Conservation (phyloP, 768 basidiomycete genomes). For the Favolaschia claudopus region DNA sequence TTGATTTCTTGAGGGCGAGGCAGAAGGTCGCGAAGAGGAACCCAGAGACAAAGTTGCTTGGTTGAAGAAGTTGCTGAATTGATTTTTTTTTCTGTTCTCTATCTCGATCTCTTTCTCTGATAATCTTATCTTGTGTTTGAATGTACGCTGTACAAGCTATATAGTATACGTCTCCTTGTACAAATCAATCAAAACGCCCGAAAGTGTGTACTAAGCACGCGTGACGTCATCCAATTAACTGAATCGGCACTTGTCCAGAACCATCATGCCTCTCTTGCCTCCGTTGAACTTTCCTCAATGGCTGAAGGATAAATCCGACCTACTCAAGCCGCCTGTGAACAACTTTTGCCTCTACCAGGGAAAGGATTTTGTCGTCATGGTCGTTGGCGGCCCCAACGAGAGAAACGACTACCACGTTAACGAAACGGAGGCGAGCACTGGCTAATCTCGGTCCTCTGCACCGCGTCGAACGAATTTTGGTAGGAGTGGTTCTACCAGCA, state of each 20-base stretch:
- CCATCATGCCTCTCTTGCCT: slow-evolving; percentile 72
- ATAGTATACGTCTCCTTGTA: no score
- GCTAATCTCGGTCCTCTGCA: not conserved
- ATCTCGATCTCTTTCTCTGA: no score
- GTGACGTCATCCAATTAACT: no score
- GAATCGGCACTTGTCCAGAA: not conserved
- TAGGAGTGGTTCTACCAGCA: slow-evolving; percentile 99
- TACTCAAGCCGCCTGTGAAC: slow-evolving; percentile 91
- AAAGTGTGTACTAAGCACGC: no score
- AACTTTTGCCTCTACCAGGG: slow-evolving; percentile 87
- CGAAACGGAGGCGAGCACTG: slow-evolving; percentile 78
- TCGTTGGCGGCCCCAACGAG: slow-evolving; percentile 93
- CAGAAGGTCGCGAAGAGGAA: slow-evolving; percentile 21
- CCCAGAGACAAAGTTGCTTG: no score
- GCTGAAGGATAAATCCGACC: slow-evolving; percentile 81
- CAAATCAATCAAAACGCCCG: no score
- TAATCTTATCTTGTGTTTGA: no score
- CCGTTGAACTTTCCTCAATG: slow-evolving; percentile 92
- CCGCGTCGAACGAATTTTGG: not conserved
- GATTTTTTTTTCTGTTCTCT: no score
- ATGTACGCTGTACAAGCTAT: no score
- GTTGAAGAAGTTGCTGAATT: no score
- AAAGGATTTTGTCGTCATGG: slow-evolving; percentile 93
- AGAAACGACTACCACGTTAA: slow-evolving; percentile 95
- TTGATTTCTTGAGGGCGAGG: not conserved